Evolutionary conservation across 495 filamentous ascomycete species (phyloP).

Genomic region (Umbilicaria muhlenbergii): DNA sequence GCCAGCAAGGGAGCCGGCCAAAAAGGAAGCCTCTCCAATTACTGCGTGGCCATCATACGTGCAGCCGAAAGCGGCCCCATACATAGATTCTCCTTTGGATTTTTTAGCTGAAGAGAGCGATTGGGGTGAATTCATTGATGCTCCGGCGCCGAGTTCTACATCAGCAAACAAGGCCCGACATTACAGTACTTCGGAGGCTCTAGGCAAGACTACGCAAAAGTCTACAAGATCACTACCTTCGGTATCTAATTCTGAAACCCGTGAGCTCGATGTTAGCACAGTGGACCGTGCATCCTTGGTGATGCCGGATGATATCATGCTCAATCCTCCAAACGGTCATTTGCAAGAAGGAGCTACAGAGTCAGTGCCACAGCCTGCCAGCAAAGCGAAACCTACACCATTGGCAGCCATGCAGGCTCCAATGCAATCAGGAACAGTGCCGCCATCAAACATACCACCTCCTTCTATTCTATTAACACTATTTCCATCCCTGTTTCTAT

Average conservation of each 20-base stretch:
- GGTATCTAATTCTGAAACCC: no score
- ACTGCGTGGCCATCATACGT: slow-evolving; percentile 29
- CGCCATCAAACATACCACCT: slow-evolving; percentile 79
- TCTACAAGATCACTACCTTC: no score
- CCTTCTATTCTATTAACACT: slow-evolving; percentile 67
- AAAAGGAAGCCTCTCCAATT: slow-evolving; percentile 21
- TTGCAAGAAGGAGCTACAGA: slow-evolving; percentile 2
- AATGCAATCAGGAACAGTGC: slow-evolving; percentile 22
- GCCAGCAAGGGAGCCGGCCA: slow-evolving; percentile 16
- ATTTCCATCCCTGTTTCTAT: slow-evolving; percentile 49
- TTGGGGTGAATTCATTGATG: slow-evolving; percentile 28
- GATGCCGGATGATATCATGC: no score
- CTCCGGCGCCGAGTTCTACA: slow-evolving; percentile 2
- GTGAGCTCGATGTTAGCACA: no score
- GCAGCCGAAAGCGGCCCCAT: slow-evolving; percentile 9
- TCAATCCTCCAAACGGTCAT: neutral
- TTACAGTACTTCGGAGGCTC: neutral
- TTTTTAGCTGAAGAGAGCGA: no score
- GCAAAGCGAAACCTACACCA: neutral
- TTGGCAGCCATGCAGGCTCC: slow-evolving; percentile 1
- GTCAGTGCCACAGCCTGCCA: slow-evolving; percentile 3
- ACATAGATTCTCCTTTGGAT: slow-evolving; percentile 14
- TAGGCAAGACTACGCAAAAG: no score
- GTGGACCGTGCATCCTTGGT: no score
- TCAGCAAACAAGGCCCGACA: neutral